These are phyloP conservation scores for Malassezia japonica DNA, from an alignment of 1,284 basidiomycete genomes.

Conservation along the genomic window DNA sequence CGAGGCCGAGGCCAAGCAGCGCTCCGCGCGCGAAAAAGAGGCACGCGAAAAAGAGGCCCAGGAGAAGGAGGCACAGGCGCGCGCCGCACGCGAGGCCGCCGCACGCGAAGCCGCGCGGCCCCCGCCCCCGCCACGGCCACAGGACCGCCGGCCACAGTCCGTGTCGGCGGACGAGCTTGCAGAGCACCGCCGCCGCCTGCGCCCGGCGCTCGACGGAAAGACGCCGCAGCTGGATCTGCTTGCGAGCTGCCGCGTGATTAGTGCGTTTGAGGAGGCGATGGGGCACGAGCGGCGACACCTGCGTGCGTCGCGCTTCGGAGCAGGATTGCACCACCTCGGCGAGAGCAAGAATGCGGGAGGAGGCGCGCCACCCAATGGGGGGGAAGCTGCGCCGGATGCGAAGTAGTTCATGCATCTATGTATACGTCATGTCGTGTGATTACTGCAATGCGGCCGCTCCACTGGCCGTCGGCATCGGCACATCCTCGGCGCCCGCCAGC, in stretches of 20 bases:
- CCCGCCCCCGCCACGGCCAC: neutral
- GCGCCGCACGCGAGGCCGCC: neutral
- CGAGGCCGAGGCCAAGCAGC: neutral
- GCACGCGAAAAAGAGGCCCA: neutral
- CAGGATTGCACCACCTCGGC: conserved; percentile 11
- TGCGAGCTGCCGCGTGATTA: conserved; percentile 1
- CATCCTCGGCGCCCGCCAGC: too few relatives aligned
- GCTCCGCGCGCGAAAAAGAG: conserved; percentile 2
- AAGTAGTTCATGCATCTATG: too few relatives aligned
- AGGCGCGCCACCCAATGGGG: too few relatives aligned
- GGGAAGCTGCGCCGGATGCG: too few relatives aligned
- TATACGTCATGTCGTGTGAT: too few relatives aligned
- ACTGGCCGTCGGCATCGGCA: too few relatives aligned
- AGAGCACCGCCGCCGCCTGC: conserved; percentile 7
- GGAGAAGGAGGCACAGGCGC: conserved; percentile 4
- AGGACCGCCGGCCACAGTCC: neutral
- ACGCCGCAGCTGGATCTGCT: conserved; percentile 9
- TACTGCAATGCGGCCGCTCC: too few relatives aligned
- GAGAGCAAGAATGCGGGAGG: neutral
- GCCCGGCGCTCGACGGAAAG: conserved; percentile 1
- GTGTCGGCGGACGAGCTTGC: conserved; percentile 1
- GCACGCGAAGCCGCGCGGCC: neutral
- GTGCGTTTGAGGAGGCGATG: conserved; percentile 11
- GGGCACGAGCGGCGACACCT: conserved; percentile 9
- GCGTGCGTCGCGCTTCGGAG: conserved; percentile 17